Conservation (phyloP, 768 basidiomycete genomes). For the Tulasnella sp. region DNA sequence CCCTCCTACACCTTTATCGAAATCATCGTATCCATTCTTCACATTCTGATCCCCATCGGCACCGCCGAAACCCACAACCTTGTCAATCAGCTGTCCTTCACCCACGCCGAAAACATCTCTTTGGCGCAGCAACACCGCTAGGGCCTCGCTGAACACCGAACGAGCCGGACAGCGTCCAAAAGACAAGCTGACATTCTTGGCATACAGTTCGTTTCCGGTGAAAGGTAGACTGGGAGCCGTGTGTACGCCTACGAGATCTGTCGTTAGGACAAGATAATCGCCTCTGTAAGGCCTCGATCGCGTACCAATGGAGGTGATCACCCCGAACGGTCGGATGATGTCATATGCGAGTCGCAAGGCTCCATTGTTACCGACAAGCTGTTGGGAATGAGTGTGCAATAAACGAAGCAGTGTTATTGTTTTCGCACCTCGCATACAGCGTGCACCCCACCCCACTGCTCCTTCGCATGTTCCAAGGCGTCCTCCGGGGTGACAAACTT, state of each 20-base stretch:
- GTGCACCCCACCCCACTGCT: slow-evolving; percentile 39
- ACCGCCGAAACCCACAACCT: slow-evolving; percentile 43
- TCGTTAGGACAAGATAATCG: not conserved
- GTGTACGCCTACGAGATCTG: slow-evolving; percentile 17
- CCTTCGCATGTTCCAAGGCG: not conserved
- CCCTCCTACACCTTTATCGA: slow-evolving; percentile 60
- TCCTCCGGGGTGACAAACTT: slow-evolving; percentile 8
- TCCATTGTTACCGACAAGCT: slow-evolving; percentile 60
- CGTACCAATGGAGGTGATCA: slow-evolving; percentile 54
- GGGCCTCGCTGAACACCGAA: slow-evolving; percentile 60
- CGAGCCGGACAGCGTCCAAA: slow-evolving; percentile 75
- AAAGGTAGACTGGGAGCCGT: slow-evolving; percentile 24
- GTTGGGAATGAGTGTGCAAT: not conserved
- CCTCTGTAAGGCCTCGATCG: slow-evolving; percentile 34
- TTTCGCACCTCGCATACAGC: slow-evolving; percentile 50
- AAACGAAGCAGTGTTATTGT: not conserved
- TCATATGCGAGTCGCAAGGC: slow-evolving; percentile 55
- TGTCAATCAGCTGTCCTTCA: slow-evolving; percentile 50
- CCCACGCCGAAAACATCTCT: slow-evolving; percentile 71
- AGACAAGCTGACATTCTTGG: slow-evolving; percentile 67
- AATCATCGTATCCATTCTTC: slow-evolving; percentile 43
- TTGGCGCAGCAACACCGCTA: slow-evolving; percentile 52
- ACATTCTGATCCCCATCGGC: slow-evolving; percentile 21
- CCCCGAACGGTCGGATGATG: slow-evolving; percentile 62
- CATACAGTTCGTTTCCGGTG: slow-evolving; percentile 42